These are phyloP conservation scores for Scutellaria baicalensis DNA, from an alignment of 257 asterid species.

Conservation along the genomic window DNA sequence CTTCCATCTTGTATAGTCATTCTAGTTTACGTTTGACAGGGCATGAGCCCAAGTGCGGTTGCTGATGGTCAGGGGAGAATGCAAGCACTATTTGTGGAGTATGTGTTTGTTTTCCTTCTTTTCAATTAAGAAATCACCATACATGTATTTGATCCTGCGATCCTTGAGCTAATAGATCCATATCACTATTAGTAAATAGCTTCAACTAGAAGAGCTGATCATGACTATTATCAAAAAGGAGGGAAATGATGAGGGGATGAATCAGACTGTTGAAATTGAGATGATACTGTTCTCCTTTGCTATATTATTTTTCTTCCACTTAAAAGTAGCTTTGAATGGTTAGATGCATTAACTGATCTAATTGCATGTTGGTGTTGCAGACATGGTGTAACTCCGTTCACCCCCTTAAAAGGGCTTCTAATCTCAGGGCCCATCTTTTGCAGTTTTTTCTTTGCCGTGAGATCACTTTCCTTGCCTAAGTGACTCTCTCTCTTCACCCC, in stretches of 20 bases:
- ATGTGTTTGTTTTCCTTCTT: constrained; percentile 29
- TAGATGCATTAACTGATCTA: not conserved
- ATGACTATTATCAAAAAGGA: not conserved
- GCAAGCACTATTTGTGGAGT: constrained; percentile 63
- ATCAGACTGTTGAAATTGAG: too few relatives aligned
- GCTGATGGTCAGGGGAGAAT: constrained; percentile 72
- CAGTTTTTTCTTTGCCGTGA: constrained; percentile 88
- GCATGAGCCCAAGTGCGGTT: constrained; percentile 61
- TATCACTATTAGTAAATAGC: not conserved
- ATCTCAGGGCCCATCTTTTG: constrained; percentile 74
- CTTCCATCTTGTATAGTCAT: constrained; percentile 5
- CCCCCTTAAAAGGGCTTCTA: constrained; percentile 80
- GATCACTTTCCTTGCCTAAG: constrained; percentile 21
- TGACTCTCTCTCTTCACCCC: not conserved
- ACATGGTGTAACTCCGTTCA: constrained; percentile 74
- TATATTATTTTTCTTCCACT: not conserved
- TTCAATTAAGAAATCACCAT: constrained; percentile 1
- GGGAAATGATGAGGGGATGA: not conserved
- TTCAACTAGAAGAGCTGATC: not conserved
- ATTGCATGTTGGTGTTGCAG: constrained; percentile 45
- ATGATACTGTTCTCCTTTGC: not conserved
- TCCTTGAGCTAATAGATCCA: not conserved
- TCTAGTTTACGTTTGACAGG: constrained; percentile 39
- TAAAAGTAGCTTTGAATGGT: not conserved
- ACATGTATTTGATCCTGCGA: not conserved